Evolutionary conservation across 148 eudicot species (phyloP).

Genomic region (Rhododendron molle): DNA sequence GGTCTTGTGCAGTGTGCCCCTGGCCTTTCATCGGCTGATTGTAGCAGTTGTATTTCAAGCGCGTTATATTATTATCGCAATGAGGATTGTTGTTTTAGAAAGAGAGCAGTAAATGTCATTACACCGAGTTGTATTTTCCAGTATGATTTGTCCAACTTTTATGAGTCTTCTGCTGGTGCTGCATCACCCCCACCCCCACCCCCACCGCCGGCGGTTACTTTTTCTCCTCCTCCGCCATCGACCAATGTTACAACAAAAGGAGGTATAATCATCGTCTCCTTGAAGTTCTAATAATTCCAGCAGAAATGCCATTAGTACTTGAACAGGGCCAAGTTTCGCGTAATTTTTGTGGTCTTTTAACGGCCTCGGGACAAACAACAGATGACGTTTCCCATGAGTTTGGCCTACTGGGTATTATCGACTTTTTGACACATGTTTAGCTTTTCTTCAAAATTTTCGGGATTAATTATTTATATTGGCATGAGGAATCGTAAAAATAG

Average conservation of each 20-base stretch:
- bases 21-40: neutral
- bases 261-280: neutral
- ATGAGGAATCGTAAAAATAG: no score
- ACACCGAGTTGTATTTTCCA: neutral
- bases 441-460: neutral
- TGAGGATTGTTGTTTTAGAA: neutral
- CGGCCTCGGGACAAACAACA: neutral
- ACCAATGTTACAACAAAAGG: neutral
- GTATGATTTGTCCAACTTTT: neutral
- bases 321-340: neutral
- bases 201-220: neutral
- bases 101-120: neutral
- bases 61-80: neutral
- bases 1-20: no score
- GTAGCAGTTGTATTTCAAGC: constrained; percentile 7
- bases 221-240: neutral
- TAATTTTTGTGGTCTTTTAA: neutral
- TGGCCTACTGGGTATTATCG: neutral
- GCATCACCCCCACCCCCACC: constrained; percentile 11
- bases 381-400: neutral
- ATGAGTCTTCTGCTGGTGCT: constrained; percentile 1
- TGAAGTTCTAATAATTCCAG: neutral
- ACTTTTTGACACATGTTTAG: neutral
- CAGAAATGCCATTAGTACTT: neutral
- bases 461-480: no score